Percentiles rank a stretch among this genome's conserved stretches.
phyloP scores from a whole-genome alignment of 2,329 filamentous ascomycete genomes.

The Gaeumannomyces sp. region DNA sequence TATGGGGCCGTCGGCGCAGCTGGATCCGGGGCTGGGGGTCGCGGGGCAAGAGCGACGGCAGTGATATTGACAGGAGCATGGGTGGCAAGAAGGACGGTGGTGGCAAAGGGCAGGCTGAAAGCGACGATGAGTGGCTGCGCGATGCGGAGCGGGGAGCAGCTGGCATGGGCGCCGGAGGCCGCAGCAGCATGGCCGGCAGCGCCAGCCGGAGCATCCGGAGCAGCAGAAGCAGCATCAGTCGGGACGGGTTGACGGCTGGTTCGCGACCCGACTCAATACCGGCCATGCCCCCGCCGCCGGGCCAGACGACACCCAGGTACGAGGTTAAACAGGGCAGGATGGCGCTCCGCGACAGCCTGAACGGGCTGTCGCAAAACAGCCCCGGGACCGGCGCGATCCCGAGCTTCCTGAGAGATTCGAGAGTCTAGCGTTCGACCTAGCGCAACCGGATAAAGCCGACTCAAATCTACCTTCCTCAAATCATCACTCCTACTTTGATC shows the following conservation, averaged over 20 bases:
- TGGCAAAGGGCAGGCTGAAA: not conserved
- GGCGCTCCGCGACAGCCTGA: slow-evolving; percentile 12
- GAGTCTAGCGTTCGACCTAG: no score
- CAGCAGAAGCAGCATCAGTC: slow-evolving; percentile 4
- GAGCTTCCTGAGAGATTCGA: slow-evolving; percentile 6
- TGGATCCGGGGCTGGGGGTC: not conserved
- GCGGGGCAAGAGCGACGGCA: not conserved
- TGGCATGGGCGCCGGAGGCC: not conserved
- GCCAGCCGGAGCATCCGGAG: not conserved
- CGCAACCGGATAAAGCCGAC: no score
- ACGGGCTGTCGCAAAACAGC: slow-evolving; percentile 12
- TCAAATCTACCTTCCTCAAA: no score
- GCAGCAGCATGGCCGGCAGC: not conserved
- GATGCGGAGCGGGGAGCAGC: not conserved
- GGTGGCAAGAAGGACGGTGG: not conserved
- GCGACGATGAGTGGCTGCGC: not conserved
- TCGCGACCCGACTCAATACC: not conserved
- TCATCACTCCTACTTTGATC: no score
- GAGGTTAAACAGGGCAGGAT: slow-evolving; percentile 10
- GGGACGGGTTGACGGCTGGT: not conserved
- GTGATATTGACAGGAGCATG: no score
- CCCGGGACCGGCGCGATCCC: slow-evolving; percentile 11
- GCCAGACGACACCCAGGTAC: slow-evolving; percentile 10
- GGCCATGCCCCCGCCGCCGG: not conserved
- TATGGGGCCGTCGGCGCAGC: slow-evolving; percentile 24